Percentiles rank a stretch among this genome's conserved stretches.
Evolutionary conservation across 176 grass and related monocot species (phyloP).

Genomic region (Rhipidocladum racemiflorum): DNA sequence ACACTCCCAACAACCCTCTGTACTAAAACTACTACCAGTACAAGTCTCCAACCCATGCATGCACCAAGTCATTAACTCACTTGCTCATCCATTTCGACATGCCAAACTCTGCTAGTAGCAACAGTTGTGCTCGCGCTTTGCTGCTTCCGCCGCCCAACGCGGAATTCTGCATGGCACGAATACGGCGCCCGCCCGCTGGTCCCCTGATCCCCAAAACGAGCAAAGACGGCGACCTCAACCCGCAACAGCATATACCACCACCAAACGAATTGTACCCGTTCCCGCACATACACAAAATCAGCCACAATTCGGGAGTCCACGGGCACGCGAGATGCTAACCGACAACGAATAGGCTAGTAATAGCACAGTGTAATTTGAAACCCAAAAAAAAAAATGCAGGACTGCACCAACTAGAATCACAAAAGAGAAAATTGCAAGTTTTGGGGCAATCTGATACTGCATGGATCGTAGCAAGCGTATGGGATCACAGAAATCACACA

Average conservation of each 20-base stretch:
- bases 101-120: conserved; percentile 5
- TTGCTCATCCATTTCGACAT: neutral
- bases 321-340: neutral
- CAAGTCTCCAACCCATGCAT: neutral
- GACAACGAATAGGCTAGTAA: neutral
- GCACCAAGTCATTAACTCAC: neutral
- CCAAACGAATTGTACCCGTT: neutral
- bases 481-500: neutral
- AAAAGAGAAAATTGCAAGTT: neutral
- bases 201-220: conserved; percentile 27
- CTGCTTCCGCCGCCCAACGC: neutral
- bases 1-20: neutral
- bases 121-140: conserved; percentile 15
- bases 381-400: neutral
- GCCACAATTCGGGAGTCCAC: neutral
- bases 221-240: conserved; percentile 21
- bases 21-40: neutral
- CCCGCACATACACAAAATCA: neutral
- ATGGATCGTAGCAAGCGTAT: neutral
- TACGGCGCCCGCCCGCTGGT: conserved; percentile 11
- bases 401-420: neutral
- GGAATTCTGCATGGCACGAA: conserved; percentile 32
- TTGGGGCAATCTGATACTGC: neutral
- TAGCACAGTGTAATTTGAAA: neutral
- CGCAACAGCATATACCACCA: conserved; percentile 8